Base-by-base conservation (phyloP, 352 stramenopile species). In the Pythium scleroteichum region DNA sequence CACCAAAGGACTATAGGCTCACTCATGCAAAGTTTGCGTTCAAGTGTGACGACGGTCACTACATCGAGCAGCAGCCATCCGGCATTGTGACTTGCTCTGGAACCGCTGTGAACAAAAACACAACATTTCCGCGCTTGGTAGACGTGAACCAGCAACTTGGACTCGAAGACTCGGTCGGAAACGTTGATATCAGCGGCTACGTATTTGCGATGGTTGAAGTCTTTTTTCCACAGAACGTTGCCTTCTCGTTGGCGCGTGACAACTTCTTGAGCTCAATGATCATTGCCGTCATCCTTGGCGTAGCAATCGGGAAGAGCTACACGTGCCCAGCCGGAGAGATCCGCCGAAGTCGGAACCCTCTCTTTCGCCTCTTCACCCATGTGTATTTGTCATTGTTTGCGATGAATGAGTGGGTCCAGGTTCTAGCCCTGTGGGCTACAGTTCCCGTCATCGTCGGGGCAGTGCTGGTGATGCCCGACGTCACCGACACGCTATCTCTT, bases 331-430 rank as follows among this genome's bases (percentile, higher is more conserved):
- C 19, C 1, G 65, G 65, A 14, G 60, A 55, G 39, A 66, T 70
- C 51, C 62, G 64, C 56, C 75, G 69, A 32, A 73, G 76, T 41
- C 70, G 64, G 35, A 90, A 87, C 57, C 81, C 81, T 22, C 53
- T 90, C 19, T 69, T 87, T 26, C 68, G 77, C 4, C 68, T 88
- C 5, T 72, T 85, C 40, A 77, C 80, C 58, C 81, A 90, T 53
- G 33, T 87, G 27, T 88, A 86, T 66, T 54, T 74, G 4, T 72
- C 81, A 46, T 61, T 90, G 23, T 80, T 85, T 39, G 73, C 66
- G 16, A 82, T 88, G 57, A 56, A 78, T 26, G 75, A 88, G 33
- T 87, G 77, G 78, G 40, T 87, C 46, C 76, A 90, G 64, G 70
- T 60, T 22, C 42, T 85, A 32, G 68, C 72, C 29, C 59, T 88